Base-by-base conservation (phyloP, 2,329 filamentous ascomycete species). In the Ceratocystis cacaofunesta region DNA sequence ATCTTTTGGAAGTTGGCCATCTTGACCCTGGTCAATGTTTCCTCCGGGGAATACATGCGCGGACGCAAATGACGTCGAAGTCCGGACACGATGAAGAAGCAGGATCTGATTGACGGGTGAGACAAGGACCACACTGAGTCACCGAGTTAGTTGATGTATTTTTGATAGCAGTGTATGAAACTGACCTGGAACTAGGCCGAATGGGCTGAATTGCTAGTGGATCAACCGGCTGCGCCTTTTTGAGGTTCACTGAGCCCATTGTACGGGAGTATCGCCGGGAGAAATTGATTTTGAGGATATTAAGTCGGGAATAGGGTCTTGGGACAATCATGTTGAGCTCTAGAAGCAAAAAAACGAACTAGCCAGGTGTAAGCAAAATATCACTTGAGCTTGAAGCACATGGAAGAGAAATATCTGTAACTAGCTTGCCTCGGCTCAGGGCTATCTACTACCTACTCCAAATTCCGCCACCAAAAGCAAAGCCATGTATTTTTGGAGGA, bases 1-100 rank as follows among this genome's bases (percentile, higher is more conserved):
- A 17, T 79, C 79, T 0, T 72, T 70, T 0, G 81, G 79, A 1
- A 83, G 73, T 0, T 69, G 69, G 2, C 89, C 91, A 70, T 97
- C 92, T 71, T 96, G 90, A 22, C 82, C 82, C 0, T 82, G 75
- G 12, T 90, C 87, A 25, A 96, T 80, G 71, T 91, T 91, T 5
- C 94, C 94, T 43, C 94, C 94, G 0, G 94, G 92, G 70, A 99
- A 99, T 68, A 99, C 94, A 72, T 97, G 91, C 0, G 92, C 94
- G 0, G 90, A 92, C 3, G 92, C 84, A 72, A 96, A 97, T 2
- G 91, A 88, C 0, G 83, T 85, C 0, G 90, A 94, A 0, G 87
- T 90, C 69, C 86, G 82, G 2, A 95, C 90, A 68, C 94, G 86
- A 74, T 91, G 91, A 7, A 97, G 84, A 19, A 97, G 84, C 0